Percentiles rank a stretch among this genome's conserved stretches.
Conservation (phyloP, 192 early-diverging fungal genomes). For the Diversispora eburnea region DNA sequence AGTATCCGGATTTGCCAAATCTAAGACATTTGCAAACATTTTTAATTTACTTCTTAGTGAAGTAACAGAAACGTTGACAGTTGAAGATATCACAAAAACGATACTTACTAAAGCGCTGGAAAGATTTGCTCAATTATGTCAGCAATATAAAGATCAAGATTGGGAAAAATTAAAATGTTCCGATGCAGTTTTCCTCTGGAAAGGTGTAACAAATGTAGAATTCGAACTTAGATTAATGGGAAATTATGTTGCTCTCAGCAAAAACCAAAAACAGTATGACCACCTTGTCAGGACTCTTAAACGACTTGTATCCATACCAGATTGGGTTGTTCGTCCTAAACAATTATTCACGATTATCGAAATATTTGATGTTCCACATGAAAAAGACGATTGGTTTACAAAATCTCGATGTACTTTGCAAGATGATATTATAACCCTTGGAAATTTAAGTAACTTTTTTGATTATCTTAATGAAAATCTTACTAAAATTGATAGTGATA, state of each 20-base stretch:
- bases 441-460: background rate
- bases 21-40: background rate
- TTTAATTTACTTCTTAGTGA: background rate
- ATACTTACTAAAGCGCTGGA: background rate
- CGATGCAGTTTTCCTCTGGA: background rate
- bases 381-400: background rate
- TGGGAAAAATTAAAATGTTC: conserved; percentile 12
- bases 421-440: background rate
- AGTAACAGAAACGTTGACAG: background rate
- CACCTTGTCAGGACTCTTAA: background rate
- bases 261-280: background rate
- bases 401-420: background rate
- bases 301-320: background rate
- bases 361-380: background rate
- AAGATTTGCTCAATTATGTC: background rate
- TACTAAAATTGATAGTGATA: background rate
- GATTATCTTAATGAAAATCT: background rate
- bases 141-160: background rate
- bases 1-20: background rate
- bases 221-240: conserved; percentile 2
- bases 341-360: background rate
- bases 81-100: background rate
- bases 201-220: background rate
- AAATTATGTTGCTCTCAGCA: background rate
- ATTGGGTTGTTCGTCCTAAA: background rate